Percentiles rank a stretch among this genome's conserved stretches.
phyloP scores from a whole-genome alignment of 345 rosid species.

The Capsella bursapastoris region DNA sequence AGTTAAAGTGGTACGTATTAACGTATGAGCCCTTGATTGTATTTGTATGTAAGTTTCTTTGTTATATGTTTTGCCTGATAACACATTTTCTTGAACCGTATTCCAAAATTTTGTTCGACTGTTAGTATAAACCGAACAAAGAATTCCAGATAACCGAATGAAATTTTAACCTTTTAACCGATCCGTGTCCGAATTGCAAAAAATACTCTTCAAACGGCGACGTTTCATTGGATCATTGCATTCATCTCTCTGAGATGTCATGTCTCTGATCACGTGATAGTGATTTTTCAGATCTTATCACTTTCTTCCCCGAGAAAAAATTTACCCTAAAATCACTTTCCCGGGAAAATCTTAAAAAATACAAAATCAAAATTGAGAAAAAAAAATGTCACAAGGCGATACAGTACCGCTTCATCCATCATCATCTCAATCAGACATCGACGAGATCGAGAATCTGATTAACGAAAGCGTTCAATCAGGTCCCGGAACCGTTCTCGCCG shows the following conservation, averaged over 20 bases:
- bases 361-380: not conserved
- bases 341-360: constrained; percentile 22
- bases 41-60: too few species aligned
- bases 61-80: too few species aligned
- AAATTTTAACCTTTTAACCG: too few species aligned
- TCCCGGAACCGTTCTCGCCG: constrained; percentile 76
- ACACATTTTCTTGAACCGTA: too few species aligned
- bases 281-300: constrained; percentile 21
- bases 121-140: too few species aligned
- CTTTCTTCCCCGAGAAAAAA: not conserved
- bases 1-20: too few species aligned
- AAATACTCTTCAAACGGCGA: not conserved
- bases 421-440: constrained; percentile 92
- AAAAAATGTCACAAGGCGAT: constrained; percentile 73
- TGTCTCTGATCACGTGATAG: constrained; percentile 8
- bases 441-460: constrained; percentile 94
- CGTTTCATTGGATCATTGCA: not conserved
- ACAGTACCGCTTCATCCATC: constrained; percentile 71
- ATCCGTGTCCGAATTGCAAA: too few species aligned
- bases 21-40: too few species aligned
- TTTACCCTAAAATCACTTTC: constrained; percentile 1
- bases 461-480: constrained; percentile 66
- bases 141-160: too few species aligned
- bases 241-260: not conserved
- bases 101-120: too few species aligned